Percentiles rank a stretch among this genome's conserved stretches.
phyloP scores from a whole-genome alignment of 305 asterid species.

The Ruellia speciosa region DNA sequence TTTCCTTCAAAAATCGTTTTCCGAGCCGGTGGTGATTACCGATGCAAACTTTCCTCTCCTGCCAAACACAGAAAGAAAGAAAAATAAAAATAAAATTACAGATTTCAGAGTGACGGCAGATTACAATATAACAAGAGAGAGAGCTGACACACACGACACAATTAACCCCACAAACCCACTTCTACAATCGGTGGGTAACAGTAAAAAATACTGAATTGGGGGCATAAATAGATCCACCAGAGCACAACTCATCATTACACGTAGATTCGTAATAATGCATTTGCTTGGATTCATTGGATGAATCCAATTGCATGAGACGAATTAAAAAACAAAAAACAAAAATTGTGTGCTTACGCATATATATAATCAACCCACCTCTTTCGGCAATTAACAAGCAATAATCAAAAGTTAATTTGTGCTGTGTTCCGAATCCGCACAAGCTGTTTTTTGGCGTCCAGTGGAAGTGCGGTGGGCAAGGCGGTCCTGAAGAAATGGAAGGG shows the following conservation, averaged over 20 bases:
- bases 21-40: slow-evolving; percentile 22
- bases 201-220: neutral
- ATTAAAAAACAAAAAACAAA: too few relatives aligned
- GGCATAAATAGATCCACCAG: neutral
- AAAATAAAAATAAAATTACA: neutral
- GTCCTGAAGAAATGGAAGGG: too few relatives aligned
- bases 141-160: neutral
- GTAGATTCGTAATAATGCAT: neutral
- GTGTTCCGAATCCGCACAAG: too few relatives aligned
- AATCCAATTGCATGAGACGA: neutral
- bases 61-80: slow-evolving; percentile 8
- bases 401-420: too few relatives aligned
- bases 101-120: slow-evolving; percentile 3
- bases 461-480: too few relatives aligned
- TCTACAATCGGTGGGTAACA: neutral
- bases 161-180: neutral
- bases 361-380: neutral
- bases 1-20: slow-evolving; percentile 17
- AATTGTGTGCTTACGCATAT: neutral
- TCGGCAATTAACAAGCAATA: too few relatives aligned
- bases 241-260: neutral
- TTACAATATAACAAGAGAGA: neutral
- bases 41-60: slow-evolving; percentile 11
- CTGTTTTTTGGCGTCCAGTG: too few relatives aligned
- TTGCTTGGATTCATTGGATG: neutral